phyloP scores from a whole-genome alignment of 345 rosid species.

The Excoecaria cochinchinensis region DNA sequence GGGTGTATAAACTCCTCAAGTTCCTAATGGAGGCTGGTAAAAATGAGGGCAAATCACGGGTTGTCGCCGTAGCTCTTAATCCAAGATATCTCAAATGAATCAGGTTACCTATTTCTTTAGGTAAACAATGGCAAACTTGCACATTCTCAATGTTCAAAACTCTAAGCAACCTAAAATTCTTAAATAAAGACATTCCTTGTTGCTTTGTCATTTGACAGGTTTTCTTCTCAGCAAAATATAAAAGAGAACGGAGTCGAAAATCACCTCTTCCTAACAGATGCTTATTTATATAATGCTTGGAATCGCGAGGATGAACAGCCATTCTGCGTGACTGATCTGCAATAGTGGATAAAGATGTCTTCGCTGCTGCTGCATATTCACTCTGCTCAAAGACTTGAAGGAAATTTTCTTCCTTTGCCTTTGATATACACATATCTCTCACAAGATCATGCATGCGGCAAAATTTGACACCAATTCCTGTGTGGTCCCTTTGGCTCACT shows the following conservation, averaged over 20 bases:
- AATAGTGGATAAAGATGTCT: no score
- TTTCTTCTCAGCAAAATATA: background rate
- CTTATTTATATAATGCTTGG: background rate
- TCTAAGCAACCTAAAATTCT: conserved; percentile 3
- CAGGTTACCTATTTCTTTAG: background rate
- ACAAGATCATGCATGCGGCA: no score
- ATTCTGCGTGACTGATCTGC: background rate
- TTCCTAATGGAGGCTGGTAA: background rate
- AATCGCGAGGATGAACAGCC: background rate
- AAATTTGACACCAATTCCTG: no score
- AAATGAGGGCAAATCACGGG: no score
- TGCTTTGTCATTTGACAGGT: background rate
- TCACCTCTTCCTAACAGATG: background rate
- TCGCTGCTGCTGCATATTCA: no score
- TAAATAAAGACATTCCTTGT: background rate
- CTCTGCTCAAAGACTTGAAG: no score
- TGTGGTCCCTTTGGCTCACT: no score
- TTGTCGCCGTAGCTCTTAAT: background rate
- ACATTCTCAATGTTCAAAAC: background rate
- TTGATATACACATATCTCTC: no score
- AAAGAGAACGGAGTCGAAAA: background rate
- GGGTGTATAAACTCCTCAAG: conserved; percentile 1
- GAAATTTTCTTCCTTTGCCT: no score
- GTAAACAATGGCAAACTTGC: no score
- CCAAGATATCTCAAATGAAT: conserved; percentile 3